Evolutionary conservation across 768 basidiomycete genomes (phyloP).

Genomic region (Collybia nuda): DNA sequence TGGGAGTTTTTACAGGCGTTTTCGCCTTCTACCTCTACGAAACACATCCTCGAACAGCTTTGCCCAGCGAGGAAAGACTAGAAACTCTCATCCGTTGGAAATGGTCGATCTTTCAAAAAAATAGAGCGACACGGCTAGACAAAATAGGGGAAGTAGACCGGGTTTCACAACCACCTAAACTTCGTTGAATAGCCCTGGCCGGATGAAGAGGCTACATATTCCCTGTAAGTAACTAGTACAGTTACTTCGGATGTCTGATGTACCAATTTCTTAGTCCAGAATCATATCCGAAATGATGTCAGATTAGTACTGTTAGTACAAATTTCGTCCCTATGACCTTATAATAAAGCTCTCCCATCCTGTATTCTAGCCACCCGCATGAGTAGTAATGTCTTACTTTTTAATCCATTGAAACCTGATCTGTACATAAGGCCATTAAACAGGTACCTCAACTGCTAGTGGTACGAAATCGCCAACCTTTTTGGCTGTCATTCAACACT

Average conservation of each 20-base stretch:
- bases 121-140: constrained; percentile 29
- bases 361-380: no score
- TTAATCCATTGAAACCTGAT: no score
- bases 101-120: constrained; percentile 45
- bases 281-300: background rate
- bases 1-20: constrained; percentile 77
- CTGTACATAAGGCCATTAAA: no score
- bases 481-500: constrained; percentile 23
- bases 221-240: background rate
- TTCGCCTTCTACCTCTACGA: constrained; percentile 82
- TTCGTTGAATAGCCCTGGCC: no score
- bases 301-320: no score
- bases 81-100: constrained; percentile 65
- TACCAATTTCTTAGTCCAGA: background rate
- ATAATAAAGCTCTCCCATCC: no score
- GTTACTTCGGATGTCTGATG: background rate
- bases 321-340: no score
- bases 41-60: constrained; percentile 71
- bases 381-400: no score
- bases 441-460: no score
- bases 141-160: constrained; percentile 41
- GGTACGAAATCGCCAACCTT: background rate
- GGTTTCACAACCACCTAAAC: background rate
- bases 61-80: constrained; percentile 55
- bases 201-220: no score